These are phyloP conservation scores for Nemania sp. DNA, from an alignment of 2,329 filamentous ascomycete genomes.

Conservation along the genomic window DNA sequence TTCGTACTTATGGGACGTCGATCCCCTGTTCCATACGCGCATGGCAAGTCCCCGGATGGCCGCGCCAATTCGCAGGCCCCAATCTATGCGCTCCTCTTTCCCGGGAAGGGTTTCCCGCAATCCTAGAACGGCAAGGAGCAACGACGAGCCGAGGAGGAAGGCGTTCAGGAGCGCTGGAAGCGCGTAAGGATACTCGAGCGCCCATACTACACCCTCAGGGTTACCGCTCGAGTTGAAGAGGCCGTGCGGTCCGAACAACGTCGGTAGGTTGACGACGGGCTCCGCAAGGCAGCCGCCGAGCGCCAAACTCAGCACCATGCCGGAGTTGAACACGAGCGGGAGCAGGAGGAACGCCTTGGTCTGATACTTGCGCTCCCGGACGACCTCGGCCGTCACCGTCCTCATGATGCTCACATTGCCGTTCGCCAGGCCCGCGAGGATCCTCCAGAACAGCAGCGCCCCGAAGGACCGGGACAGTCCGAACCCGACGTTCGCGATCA, in stretches of 20 bases:
- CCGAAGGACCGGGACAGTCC: conserved; percentile 67
- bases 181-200: conserved; percentile 50
- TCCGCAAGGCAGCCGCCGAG: conserved; percentile 51
- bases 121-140: conserved; percentile 42
- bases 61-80: conserved; percentile 27
- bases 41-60: conserved; percentile 22
- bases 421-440: conserved; percentile 68
- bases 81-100: conserved; percentile 35
- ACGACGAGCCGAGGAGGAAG: conserved; percentile 38
- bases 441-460: conserved; percentile 62
- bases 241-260: conserved; percentile 44
- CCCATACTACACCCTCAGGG: conserved; percentile 44
- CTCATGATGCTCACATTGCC: conserved; percentile 77
- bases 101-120: conserved; percentile 45
- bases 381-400: conserved; percentile 74
- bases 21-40: conserved; percentile 18
- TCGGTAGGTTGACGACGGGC: conserved; percentile 46
- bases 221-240: conserved; percentile 40
- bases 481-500: conserved; percentile 68
- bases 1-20: conserved; percentile 7
- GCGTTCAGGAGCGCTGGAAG: conserved; percentile 49
- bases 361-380: conserved; percentile 68
- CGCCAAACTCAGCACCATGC: conserved; percentile 48
- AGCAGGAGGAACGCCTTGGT: conserved; percentile 50
- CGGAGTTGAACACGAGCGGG: conserved; percentile 68